Evolutionary conservation across 495 filamentous ascomycete species (phyloP).

Genomic region (Podospora anserina): DNA sequence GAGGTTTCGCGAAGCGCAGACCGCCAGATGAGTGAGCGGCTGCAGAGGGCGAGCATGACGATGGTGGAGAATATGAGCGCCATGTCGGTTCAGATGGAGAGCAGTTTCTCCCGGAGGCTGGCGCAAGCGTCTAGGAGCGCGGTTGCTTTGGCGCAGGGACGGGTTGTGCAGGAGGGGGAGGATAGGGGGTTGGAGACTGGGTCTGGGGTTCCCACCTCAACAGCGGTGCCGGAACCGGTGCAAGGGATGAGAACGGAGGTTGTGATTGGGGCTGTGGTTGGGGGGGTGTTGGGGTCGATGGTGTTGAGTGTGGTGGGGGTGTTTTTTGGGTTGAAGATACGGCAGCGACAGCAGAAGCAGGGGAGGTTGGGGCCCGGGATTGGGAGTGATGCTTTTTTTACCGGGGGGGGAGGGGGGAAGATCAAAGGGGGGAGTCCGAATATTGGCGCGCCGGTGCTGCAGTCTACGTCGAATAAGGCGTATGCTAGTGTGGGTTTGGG

Average conservation of each 20-base stretch:
- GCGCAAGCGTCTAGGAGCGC: conserved; percentile 35
- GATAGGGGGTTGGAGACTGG: neutral
- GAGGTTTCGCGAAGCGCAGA: conserved; percentile 20
- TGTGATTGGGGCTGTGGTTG: conserved; percentile 37
- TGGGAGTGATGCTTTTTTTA: conserved; percentile 30
- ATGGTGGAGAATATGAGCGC: conserved; percentile 24
- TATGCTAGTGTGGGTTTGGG: conserved; percentile 10
- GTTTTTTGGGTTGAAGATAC: conserved; percentile 34
- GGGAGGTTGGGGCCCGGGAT: conserved; percentile 15
- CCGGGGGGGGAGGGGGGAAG: conserved; percentile 12
- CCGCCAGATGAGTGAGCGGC: neutral
- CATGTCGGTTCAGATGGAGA: conserved; percentile 18
- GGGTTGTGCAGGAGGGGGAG: neutral
- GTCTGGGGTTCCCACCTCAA: neutral
- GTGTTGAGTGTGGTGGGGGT: conserved; percentile 36
- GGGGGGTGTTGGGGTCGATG: conserved; percentile 42
- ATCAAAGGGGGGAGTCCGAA: neutral
- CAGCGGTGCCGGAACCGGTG: neutral
- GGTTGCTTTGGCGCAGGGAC: conserved; percentile 15
- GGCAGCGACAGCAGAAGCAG: conserved; percentile 25
- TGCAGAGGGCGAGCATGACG: neutral
- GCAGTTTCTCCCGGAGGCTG: conserved; percentile 34
- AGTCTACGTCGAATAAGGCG: conserved; percentile 12
- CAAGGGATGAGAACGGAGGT: neutral
- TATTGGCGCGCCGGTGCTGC: conserved; percentile 11